Evolutionary conservation across 2,329 filamentous ascomycete genomes (phyloP).

Genomic region (Diplodia corticola): DNA sequence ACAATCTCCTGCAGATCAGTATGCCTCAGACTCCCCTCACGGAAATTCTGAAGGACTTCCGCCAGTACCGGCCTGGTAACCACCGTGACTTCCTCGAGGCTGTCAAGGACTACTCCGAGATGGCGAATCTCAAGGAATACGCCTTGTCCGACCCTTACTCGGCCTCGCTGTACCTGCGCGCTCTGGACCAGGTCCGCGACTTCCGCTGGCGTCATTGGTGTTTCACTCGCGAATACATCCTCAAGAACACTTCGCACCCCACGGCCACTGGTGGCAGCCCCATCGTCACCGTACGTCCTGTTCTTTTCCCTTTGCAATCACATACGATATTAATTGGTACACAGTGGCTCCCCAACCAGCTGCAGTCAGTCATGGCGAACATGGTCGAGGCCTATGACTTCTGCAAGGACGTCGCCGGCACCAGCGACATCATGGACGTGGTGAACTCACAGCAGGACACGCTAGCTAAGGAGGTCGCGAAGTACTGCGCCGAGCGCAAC

Average conservation of each 20-base stretch:
- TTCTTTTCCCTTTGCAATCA: not conserved
- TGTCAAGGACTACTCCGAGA: constrained; percentile 57
- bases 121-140: constrained; percentile 60
- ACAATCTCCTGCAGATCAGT: constrained; percentile 79
- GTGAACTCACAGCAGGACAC: constrained; percentile 64
- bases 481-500: constrained; percentile 64
- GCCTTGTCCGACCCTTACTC: constrained; percentile 64
- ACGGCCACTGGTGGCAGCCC: constrained; percentile 79
- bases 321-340: not conserved
- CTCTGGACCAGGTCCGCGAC: constrained; percentile 73
- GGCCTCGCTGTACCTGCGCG: constrained; percentile 48
- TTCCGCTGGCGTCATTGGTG: constrained; percentile 86
- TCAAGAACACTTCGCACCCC: constrained; percentile 73
- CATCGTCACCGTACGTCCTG: constrained; percentile 63
- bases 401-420: constrained; percentile 48
- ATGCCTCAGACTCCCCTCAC: constrained; percentile 92
- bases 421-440: constrained; percentile 67
- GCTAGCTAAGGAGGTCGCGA: constrained; percentile 70
- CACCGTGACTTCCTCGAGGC: constrained; percentile 82
- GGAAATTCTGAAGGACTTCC: constrained; percentile 83
- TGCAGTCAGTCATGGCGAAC: constrained; percentile 70
- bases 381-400: constrained; percentile 62
- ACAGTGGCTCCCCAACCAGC: constrained; percentile 76
- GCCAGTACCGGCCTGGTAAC: constrained; percentile 83
- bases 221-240: constrained; percentile 80